Evolutionary conservation across 495 filamentous ascomycete genomes (phyloP).

Genomic region (Penicillium silybi): DNA sequence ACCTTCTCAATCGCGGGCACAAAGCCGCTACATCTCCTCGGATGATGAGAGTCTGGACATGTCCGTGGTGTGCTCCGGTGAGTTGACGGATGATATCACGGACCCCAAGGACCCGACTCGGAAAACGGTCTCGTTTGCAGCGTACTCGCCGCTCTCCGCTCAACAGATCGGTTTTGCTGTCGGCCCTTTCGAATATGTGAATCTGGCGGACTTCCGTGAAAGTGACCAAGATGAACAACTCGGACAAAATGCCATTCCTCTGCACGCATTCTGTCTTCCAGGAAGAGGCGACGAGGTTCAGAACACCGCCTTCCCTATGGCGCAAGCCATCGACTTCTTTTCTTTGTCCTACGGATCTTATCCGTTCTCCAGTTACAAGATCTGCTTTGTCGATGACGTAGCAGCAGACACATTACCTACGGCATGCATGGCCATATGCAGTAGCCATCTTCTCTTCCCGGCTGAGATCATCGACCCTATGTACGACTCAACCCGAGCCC

Average conservation of each 20-base stretch:
- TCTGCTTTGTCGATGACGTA: slow-evolving; percentile 92
- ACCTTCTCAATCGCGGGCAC: slow-evolving; percentile 15
- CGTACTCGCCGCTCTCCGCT: slow-evolving; percentile 64
- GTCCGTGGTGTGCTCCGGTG: slow-evolving; percentile 84
- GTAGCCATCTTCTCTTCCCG: slow-evolving; percentile 77
- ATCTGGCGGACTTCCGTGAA: slow-evolving; percentile 83
- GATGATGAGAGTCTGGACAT: slow-evolving; percentile 86
- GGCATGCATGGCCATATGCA: slow-evolving; percentile 84
- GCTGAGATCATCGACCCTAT: slow-evolving; percentile 77
- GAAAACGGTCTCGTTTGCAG: slow-evolving; percentile 79
- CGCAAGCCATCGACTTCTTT: slow-evolving; percentile 80
- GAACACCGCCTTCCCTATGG: slow-evolving; percentile 76
- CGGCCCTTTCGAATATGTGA: slow-evolving; percentile 90
- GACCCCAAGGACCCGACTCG: slow-evolving; percentile 69
- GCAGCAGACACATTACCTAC: slow-evolving; percentile 65
- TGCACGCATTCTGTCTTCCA: slow-evolving; percentile 88
- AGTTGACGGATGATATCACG: slow-evolving; percentile 74
- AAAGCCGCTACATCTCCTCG: slow-evolving; percentile 43
- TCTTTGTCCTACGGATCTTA: slow-evolving; percentile 80
- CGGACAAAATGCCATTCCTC: slow-evolving; percentile 72
- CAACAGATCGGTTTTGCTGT: slow-evolving; percentile 89
- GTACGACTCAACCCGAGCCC: slow-evolving; percentile 66
- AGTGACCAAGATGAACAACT: slow-evolving; percentile 88
- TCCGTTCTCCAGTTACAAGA: slow-evolving; percentile 80
- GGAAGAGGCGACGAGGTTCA: slow-evolving; percentile 71